Percentiles rank a stretch among this genome's conserved stretches.
These are phyloP conservation scores for Nicotiana attenuata DNA, from an alignment of 257 asterid species.

Conservation along the genomic window DNA sequence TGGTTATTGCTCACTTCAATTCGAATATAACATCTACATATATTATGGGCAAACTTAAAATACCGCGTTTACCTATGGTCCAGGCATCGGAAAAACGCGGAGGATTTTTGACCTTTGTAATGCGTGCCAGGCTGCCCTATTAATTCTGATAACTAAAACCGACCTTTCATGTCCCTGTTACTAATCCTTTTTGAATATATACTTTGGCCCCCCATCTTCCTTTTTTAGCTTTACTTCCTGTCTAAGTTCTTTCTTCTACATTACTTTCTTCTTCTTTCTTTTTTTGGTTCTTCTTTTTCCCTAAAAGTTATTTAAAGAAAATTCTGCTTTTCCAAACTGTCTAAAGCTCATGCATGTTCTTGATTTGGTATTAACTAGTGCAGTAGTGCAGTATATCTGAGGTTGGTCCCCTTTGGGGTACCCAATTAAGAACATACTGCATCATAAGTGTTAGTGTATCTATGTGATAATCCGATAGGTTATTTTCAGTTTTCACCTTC, in stretches of 20 bases:
- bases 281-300: background rate
- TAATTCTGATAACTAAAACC: background rate
- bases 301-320: background rate
- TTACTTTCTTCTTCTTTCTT: background rate
- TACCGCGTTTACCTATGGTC: background rate
- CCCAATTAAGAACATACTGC: too few species aligned
- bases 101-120: slow-evolving; percentile 1
- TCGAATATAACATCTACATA: background rate
- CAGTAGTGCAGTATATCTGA: background rate
- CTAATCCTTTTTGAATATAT: background rate
- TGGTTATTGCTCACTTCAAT: too few species aligned
- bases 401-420: background rate
- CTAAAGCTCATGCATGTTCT: background rate
- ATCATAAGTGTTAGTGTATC: too few species aligned
- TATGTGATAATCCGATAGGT: too few species aligned
- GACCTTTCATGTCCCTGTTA: background rate
- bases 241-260: background rate
- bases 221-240: background rate
- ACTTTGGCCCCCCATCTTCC: background rate
- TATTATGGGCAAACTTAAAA: background rate
- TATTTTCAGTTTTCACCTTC: too few species aligned
- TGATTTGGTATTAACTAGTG: background rate
- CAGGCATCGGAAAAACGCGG: background rate
- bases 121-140: slow-evolving; percentile 29
- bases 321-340: background rate